Evolutionary conservation across 2,329 filamentous ascomycete genomes (phyloP), one percentile per base, ranked within the genome.

Genomic region (Cylindrodendrum hubeiense): DNA sequence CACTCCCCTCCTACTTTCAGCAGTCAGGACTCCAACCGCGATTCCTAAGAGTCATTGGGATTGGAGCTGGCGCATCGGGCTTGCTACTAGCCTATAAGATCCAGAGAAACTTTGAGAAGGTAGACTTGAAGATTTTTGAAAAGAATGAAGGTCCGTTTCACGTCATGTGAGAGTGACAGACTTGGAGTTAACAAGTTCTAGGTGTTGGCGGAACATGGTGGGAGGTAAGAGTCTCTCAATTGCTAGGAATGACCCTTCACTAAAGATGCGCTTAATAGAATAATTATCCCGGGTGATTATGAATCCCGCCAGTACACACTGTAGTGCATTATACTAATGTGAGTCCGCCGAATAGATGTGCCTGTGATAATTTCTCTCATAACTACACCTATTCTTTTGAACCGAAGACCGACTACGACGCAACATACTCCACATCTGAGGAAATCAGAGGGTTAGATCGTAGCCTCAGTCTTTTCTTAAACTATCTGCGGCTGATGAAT

Each of bases 141-240:
- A 88, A 87, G 77, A 88, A 88, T 65, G 10, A 37, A 12, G 34
- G 34, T 37, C 13, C 4, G 34, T 37, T 4, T 5, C 4, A 37
- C 5, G 4, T 13, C 15, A 4, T 7, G 4, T 17, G 10, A 4
- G 34, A 7, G 10, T 37, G 10, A 17, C 5, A 17, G 34, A 13
- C 4, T 37, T 37, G 4, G 13, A 37, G 15, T 10, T 37, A 10
- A 37, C 34, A 12, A 37, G 5, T 7, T 37, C 72, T 77, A 7
- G 81, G 83, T 19, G 79, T 87, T 15, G 87, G 86, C 19, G 87
- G 87, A 3, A 89, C 86, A 0, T 89, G 87, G 87, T 81, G 82
- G 67, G 87, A 28, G 26, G 26, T 28, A 8, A 28, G 26, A 28
- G 8, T 5, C 26, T 28, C 26, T 5, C 26, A 4, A 8, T 28